These are phyloP conservation scores for Wickerhamiella sorbophila DNA, from an alignment of 805 yeast species.

Conservation along the genomic window DNA sequence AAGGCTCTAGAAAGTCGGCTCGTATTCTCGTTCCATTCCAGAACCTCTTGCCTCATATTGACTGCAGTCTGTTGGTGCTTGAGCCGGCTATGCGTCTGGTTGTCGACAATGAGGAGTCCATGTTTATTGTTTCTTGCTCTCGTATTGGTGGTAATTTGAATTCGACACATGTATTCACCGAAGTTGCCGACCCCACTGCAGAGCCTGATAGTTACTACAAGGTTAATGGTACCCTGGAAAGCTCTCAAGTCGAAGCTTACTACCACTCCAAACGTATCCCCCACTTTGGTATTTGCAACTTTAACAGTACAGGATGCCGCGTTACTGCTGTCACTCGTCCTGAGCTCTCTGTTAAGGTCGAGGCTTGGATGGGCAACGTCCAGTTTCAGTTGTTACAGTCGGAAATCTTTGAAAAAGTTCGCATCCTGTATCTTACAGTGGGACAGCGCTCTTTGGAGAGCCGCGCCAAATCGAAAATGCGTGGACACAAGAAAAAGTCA, in stretches of 20 bases:
- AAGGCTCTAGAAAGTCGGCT: background rate
- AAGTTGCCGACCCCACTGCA: background rate
- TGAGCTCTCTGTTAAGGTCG: conserved; percentile 16
- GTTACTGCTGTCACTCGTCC: conserved; percentile 22
- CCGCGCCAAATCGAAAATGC: background rate
- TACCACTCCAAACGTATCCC: conserved; percentile 20
- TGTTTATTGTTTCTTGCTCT: conserved; percentile 25
- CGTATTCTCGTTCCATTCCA: conserved; percentile 9
- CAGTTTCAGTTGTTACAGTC: conserved; percentile 20
- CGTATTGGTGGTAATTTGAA: conserved; percentile 22
- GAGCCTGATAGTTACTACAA: conserved; percentile 7
- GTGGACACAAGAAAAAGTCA: background rate
- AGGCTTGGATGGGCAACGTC: conserved; percentile 17
- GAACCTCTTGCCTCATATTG: conserved; percentile 14
- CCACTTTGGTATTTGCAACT: conserved; percentile 18
- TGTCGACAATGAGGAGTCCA: conserved; percentile 15
- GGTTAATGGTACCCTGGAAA: conserved; percentile 11
- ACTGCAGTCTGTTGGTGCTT: conserved; percentile 11
- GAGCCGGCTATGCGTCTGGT: conserved; percentile 17
- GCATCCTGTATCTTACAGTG: conserved; percentile 13
- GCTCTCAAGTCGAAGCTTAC: conserved; percentile 14
- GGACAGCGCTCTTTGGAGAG: conserved; percentile 5
- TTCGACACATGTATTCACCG: conserved; percentile 18
- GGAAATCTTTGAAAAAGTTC: conserved; percentile 24
- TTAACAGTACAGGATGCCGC: conserved; percentile 16